These are phyloP conservation scores for Gastrodia elata DNA, from an alignment of 106 monocot genomes.

Conservation along the genomic window DNA sequence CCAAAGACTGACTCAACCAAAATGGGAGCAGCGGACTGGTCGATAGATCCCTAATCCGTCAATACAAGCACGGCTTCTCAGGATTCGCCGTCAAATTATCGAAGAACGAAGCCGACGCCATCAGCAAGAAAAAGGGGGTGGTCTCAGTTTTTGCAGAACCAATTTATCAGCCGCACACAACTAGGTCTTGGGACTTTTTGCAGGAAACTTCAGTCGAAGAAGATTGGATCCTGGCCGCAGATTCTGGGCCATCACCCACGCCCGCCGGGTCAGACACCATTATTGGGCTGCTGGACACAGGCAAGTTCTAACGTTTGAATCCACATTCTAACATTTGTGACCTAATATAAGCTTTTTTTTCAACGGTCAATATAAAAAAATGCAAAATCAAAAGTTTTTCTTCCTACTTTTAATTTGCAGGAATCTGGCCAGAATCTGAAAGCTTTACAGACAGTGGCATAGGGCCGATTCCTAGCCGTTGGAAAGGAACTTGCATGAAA, in stretches of 20 bases:
- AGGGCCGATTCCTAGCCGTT: conserved; percentile 33
- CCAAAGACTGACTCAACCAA: background rate
- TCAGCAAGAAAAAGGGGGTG: conserved; percentile 32
- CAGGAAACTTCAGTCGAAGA: conserved; percentile 22
- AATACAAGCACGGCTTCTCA: conserved; percentile 57
- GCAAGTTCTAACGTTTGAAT: conserved; percentile 12
- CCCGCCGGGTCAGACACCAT: conserved; percentile 30
- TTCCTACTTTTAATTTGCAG: conserved; percentile 10
- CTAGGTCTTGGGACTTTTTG: conserved; percentile 77
- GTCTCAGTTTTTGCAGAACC: conserved; percentile 71
- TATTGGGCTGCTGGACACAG: conserved; percentile 76
- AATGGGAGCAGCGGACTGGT: conserved; percentile 16
- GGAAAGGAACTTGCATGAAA: conserved; percentile 64
- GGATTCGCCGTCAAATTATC: conserved; percentile 57
- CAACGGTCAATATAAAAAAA: background rate
- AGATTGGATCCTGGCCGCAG: background rate
- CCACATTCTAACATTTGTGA: background rate
- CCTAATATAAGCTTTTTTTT: background rate
- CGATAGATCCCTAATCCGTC: conserved; percentile 28
- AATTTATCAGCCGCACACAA: conserved; percentile 53
- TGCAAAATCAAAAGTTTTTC: too few species aligned
- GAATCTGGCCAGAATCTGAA: conserved; percentile 73
- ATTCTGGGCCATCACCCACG: background rate
- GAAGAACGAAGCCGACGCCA: conserved; percentile 33
- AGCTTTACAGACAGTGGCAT: conserved; percentile 61